Conservation (phyloP, 768 basidiomycete species). For the Tulasnella sp. region DNA sequence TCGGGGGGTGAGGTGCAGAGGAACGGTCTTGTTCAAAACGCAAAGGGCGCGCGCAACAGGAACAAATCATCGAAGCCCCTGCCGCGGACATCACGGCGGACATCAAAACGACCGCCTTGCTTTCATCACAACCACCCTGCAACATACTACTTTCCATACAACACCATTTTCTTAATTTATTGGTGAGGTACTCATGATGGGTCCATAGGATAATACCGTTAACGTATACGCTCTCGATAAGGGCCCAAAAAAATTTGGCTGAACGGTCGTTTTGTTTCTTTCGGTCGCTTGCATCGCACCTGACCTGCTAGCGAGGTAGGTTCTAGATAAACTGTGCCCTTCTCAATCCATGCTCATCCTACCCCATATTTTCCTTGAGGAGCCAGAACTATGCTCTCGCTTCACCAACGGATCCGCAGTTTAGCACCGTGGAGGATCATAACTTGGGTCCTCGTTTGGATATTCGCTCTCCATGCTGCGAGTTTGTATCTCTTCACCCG, state of each 20-base stretch:
- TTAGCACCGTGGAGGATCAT: background rate
- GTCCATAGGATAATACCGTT: background rate
- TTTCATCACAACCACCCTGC: background rate
- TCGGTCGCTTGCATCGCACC: background rate
- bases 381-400: no score
- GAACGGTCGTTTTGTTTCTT: background rate
- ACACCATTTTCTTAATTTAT: background rate
- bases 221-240: background rate
- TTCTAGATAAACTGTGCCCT: background rate
- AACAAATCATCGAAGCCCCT: background rate
- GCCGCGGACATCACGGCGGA: background rate
- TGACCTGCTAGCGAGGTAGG: background rate
- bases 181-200: background rate
- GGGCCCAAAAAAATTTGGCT: background rate
- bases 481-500: constrained; percentile 87
- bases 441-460: constrained; percentile 36
- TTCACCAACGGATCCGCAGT: background rate
- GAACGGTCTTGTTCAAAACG: constrained; percentile 21
- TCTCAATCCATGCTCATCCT: background rate
- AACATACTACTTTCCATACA: background rate
- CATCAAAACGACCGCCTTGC: background rate
- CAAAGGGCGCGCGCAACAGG: background rate
- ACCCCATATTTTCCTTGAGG: no score
- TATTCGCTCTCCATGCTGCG: constrained; percentile 63
- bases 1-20: constrained; percentile 10